Evolutionary conservation across 2,329 filamentous ascomycete genomes (phyloP).

Genomic region (Aureobasidium zeae): DNA sequence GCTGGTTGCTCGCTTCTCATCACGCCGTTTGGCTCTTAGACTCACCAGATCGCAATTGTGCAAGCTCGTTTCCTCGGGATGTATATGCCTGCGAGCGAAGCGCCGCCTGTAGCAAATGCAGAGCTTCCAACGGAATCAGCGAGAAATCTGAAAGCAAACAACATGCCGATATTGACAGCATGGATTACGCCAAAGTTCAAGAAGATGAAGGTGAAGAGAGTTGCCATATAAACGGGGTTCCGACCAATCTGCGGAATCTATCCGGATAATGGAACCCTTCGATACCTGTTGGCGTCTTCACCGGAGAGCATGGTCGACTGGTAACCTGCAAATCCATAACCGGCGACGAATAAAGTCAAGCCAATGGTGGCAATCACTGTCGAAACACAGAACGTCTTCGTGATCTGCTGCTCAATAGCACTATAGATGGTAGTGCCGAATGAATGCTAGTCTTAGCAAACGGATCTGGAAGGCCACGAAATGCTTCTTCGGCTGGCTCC

Average conservation of each 20-base stretch:
- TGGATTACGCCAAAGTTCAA: slow-evolving; percentile 36
- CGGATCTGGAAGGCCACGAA: slow-evolving; percentile 40
- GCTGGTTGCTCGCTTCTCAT: no score
- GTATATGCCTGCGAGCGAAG: slow-evolving; percentile 38
- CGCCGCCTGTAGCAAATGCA: slow-evolving; percentile 37
- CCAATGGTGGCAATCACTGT: slow-evolving; percentile 39
- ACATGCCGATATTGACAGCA: slow-evolving; percentile 40
- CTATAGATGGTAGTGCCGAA: slow-evolving; percentile 44
- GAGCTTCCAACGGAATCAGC: slow-evolving; percentile 43
- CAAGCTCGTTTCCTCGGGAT: slow-evolving; percentile 31
- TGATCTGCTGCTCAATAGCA: slow-evolving; percentile 34
- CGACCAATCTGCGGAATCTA: slow-evolving; percentile 43
- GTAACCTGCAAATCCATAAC: slow-evolving; percentile 44
- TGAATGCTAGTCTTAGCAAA: slow-evolving; percentile 43
- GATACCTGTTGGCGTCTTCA: neutral
- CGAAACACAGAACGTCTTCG: slow-evolving; percentile 36
- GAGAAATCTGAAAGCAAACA: slow-evolving; percentile 45
- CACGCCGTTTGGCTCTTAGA: no score
- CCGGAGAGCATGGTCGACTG: no score
- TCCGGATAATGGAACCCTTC: slow-evolving; percentile 35
- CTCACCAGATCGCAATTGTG: slow-evolving; percentile 26
- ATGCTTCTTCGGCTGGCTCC: slow-evolving; percentile 32
- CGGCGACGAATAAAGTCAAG: slow-evolving; percentile 42
- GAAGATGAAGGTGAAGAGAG: slow-evolving; percentile 41
- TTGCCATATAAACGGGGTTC: slow-evolving; percentile 42